Conservation (phyloP, 768 basidiomycete species). For the Trametes sanguinea region DNA sequence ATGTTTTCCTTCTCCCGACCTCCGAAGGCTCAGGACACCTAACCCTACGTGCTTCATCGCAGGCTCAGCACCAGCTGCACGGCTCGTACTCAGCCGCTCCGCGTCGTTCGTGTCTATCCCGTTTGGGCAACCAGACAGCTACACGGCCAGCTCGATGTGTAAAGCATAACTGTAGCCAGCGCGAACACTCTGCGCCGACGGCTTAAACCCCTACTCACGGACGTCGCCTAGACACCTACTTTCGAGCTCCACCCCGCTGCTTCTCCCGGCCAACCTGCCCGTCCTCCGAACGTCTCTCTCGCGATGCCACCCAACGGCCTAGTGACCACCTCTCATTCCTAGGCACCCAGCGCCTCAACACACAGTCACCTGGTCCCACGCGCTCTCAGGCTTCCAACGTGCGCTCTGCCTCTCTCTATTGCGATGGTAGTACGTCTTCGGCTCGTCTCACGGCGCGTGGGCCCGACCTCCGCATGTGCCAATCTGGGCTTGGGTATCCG, state of each 20-base stretch:
- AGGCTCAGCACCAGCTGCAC: no score
- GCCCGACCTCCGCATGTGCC: constrained; percentile 14
- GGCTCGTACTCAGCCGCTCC: no score
- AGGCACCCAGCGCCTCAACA: not conserved
- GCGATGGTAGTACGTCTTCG: not conserved
- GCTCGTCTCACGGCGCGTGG: not conserved
- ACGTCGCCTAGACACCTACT: constrained; percentile 7
- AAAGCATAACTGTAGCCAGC: no score
- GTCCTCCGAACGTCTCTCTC: not conserved
- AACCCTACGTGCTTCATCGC: no score
- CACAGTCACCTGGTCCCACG: not conserved
- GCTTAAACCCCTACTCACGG: not conserved
- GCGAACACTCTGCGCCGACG: no score
- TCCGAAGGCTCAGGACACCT: not conserved
- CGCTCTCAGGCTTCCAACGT: not conserved
- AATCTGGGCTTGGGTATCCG: constrained; percentile 13
- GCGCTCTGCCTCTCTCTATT: not conserved
- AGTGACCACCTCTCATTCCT: not conserved
- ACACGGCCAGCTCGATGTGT: no score
- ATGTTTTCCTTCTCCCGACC: not conserved
- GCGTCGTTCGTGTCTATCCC: no score
- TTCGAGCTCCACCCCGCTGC: not conserved
- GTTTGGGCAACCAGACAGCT: no score
- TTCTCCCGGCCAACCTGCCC: constrained; percentile 5
- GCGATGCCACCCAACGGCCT: not conserved